A percentile compares a stretch with the other conserved stretches of the same genome.
Conservation (phyloP, 768 basidiomycete genomes). For the Hysterangium stoloniferum region DNA sequence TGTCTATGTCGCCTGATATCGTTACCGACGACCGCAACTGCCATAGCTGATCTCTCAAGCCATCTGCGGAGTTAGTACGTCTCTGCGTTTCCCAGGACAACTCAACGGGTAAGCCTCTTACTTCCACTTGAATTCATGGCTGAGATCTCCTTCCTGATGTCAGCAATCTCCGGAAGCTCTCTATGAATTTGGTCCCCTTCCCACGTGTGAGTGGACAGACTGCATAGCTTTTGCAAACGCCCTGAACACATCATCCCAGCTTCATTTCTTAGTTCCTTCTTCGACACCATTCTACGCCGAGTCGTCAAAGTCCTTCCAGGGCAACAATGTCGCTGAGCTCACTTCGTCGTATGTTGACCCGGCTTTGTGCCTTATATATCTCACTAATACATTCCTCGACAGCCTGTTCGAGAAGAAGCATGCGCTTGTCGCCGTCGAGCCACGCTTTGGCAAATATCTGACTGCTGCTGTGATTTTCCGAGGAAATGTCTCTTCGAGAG, state of each 20-base stretch:
- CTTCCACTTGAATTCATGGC: neutral
- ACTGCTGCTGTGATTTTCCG: constrained; percentile 87
- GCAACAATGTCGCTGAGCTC: constrained; percentile 56
- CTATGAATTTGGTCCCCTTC: constrained; percentile 93
- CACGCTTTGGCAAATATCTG: constrained; percentile 72
- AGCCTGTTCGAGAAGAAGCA: constrained; percentile 78
- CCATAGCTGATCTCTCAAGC: constrained; percentile 70
- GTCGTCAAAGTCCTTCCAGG: constrained; percentile 52
- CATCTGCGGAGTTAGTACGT: constrained; percentile 92
- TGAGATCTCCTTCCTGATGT: constrained; percentile 10
- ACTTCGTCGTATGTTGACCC: constrained; percentile 54
- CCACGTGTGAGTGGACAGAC: constrained; percentile 73
- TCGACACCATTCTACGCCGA: constrained; percentile 84
- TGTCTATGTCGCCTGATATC: neutral
- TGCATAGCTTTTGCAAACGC: neutral
- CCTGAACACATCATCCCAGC: constrained; percentile 34
- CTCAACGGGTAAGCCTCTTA: constrained; percentile 60
- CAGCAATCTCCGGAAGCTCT: constrained; percentile 83
- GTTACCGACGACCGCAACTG: neutral
- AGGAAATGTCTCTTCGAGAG: constrained; percentile 71
- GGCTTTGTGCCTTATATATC: neutral
- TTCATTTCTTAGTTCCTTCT: constrained; percentile 95
- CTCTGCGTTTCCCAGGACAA: constrained; percentile 89
- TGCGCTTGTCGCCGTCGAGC: constrained; percentile 76
- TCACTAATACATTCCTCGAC: neutral